Percentiles rank a stretch among this genome's conserved stretches.
These are phyloP conservation scores for Vitis hybrid DNA, from an alignment of 177 flowering plant species.

Conservation along the genomic window DNA sequence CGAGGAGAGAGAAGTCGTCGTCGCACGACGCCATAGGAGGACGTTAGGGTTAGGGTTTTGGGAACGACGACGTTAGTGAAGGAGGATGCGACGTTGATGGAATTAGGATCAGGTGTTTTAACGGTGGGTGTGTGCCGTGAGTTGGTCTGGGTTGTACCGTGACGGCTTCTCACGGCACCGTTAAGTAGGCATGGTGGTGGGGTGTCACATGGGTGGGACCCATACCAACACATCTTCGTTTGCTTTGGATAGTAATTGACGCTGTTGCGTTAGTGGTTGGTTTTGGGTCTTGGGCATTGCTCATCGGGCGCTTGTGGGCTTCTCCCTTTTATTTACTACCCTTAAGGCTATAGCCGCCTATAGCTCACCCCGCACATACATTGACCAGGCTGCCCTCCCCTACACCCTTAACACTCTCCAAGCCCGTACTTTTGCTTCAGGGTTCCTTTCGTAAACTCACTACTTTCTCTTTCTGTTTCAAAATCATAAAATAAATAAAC, in stretches of 20 bases:
- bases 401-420: too few species aligned
- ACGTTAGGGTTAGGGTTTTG: constrained; percentile 37
- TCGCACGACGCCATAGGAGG: constrained; percentile 58
- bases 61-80: constrained; percentile 42
- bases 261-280: not conserved
- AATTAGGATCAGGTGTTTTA: constrained; percentile 10
- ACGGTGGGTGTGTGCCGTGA: constrained; percentile 38
- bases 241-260: too few species aligned
- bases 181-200: constrained; percentile 20
- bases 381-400: too few species aligned
- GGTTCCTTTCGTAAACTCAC: too few species aligned
- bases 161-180: constrained; percentile 53
- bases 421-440: too few species aligned
- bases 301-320: too few species aligned
- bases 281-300: too few species aligned
- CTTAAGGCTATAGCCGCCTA: too few species aligned
- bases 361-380: too few species aligned
- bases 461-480: too few species aligned
- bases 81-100: constrained; percentile 12
- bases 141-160: constrained; percentile 25
- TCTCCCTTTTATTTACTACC: too few species aligned
- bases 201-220: constrained; percentile 10
- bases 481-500: too few species aligned
- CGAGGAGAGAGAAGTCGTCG: constrained; percentile 65
- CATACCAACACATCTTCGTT: not conserved